Base-by-base conservation (phyloP, 345 rosid species). In the Geranium brycei region DNA sequence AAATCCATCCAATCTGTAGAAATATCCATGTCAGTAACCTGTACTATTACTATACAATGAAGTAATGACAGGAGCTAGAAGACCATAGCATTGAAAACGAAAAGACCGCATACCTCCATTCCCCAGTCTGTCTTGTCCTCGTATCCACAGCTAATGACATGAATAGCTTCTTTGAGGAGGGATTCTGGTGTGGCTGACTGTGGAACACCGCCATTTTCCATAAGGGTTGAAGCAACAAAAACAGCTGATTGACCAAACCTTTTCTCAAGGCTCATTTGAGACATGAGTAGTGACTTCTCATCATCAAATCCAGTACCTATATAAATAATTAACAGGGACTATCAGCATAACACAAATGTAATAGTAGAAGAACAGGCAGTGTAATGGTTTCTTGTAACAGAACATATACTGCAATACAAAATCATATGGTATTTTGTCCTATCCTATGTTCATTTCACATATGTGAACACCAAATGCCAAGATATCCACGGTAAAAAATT, bases 121-220 rank as follows among this genome's bases (percentile, higher is more conserved):
- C 74, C 74, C 74, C 74, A 71, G 61, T 62, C 61, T 16, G 74
- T 71, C 32, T 57, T 32, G 58, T 71, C 74, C 65, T 71, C 74
- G 5, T 71, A 71, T 57, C 74, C 74, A 8, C 74, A 71, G 66
- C 74, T 71, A 41, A 71, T 71, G 17, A 71, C 74, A 19, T 71
- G 69, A 62, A 71, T 71, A 12, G 74, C 69, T 63, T 71, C 74
- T 47, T 38, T 65, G 38, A 65, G 62, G 58, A 71, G 74, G 57
- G 63, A 17, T 19, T 61, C 74, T 8, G 58, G 58, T 13, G 61
- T 55, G 51, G 63, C 40, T 2, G 28, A 38, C 15, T 51, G 58
- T 0, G 66, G 56, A 31, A 71, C 7, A 14, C 51, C 66, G 17
- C 58, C 73, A 15, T 65, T 61, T 51, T 55, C 62, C 3, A 58